phyloP scores from a whole-genome alignment of 305 asterid genomes.

The Solanum hybrid region DNA sequence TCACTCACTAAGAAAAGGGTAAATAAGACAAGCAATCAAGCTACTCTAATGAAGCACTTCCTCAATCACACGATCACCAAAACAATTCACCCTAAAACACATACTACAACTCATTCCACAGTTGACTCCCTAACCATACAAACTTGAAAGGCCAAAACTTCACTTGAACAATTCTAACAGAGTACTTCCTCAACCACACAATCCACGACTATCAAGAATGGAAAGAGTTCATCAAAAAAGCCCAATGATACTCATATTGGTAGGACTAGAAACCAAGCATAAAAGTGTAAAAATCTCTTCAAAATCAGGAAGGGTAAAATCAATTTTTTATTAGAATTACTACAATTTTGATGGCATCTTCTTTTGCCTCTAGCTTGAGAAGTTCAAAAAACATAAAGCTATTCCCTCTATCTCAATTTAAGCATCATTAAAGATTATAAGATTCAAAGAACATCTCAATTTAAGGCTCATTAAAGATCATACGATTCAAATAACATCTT shows the following conservation, averaged over 20 bases:
- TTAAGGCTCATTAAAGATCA: background rate
- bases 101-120: background rate
- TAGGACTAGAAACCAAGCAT: background rate
- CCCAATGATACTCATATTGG: background rate
- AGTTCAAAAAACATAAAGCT: background rate
- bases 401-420: background rate
- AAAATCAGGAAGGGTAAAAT: background rate
- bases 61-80: background rate
- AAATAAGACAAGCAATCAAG: no score
- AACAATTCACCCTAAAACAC: background rate
- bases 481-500: background rate
- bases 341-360: background rate
- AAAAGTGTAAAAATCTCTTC: no score
- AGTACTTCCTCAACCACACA: background rate
- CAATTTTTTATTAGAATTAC: background rate
- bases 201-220: background rate
- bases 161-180: background rate
- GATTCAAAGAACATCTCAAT: background rate
- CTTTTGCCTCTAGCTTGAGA: background rate
- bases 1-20: no score
- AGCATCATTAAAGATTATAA: background rate
- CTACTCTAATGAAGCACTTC: background rate
- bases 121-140: background rate
- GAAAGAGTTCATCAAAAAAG: background rate
- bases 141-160: background rate